These are phyloP conservation scores for Ophiostoma sp. DNA, from an alignment of 2,329 filamentous ascomycete genomes.

Conservation along the genomic window DNA sequence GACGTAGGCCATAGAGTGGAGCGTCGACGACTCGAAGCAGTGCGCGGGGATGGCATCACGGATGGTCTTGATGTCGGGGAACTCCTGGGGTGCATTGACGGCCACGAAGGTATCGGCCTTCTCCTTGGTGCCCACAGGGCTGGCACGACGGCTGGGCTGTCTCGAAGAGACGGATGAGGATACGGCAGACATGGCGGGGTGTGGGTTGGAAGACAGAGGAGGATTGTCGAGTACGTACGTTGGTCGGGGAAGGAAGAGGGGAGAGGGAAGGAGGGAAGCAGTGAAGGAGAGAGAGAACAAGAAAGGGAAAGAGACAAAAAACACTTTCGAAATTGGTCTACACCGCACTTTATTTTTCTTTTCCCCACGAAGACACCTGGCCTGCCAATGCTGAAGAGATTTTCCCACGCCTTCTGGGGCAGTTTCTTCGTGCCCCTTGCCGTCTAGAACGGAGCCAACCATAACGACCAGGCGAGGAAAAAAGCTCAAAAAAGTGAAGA, in stretches of 20 bases:
- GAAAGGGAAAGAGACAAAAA: neutral
- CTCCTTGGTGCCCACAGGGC: neutral
- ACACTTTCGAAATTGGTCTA: neutral
- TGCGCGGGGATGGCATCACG: conserved; percentile 95
- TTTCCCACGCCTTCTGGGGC: neutral
- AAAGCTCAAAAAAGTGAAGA: neutral
- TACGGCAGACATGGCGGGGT: conserved; percentile 8
- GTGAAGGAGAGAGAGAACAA: too few species aligned
- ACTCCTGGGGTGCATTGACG: conserved; percentile 28
- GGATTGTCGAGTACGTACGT: neutral
- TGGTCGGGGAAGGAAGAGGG: neutral
- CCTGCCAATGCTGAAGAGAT: conserved; percentile 1
- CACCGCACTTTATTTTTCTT: neutral
- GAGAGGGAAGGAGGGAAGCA: neutral
- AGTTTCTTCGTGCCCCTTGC: neutral
- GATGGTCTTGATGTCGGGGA: conserved; percentile 82
- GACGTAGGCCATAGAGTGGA: conserved; percentile 77
- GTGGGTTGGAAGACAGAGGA: neutral
- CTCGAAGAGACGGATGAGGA: conserved; percentile 23
- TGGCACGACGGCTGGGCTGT: conserved; percentile 17
- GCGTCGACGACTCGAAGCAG: conserved; percentile 86
- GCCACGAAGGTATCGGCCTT: neutral
- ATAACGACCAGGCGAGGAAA: neutral
- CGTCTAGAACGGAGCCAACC: neutral
- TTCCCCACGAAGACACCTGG: neutral